phyloP scores from a whole-genome alignment of 306 rosid species.

The Dryas drummondii region DNA sequence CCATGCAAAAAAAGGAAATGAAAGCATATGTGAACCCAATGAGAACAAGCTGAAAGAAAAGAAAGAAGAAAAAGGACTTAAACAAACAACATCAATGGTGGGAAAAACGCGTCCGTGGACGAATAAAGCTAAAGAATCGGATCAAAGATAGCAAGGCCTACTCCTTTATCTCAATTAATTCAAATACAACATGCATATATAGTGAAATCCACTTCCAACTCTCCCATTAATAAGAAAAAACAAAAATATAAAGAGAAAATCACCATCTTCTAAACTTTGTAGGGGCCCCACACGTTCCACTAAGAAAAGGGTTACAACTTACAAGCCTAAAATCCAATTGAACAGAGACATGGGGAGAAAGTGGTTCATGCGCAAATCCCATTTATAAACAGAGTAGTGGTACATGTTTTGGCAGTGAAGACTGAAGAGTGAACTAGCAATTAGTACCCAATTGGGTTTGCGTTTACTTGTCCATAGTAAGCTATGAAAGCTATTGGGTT shows the following conservation, averaged over 20 bases:
- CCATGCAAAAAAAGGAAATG: constrained; percentile 15
- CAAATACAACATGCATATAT: constrained; percentile 5
- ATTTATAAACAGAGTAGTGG: constrained; percentile 36
- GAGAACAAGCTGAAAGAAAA: constrained; percentile 14
- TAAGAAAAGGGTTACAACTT: constrained; percentile 11
- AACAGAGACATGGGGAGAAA: neutral
- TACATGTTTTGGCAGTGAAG: constrained; percentile 6
- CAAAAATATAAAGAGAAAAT: no score
- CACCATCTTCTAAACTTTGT: no score
- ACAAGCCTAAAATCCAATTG: neutral
- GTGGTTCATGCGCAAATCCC: constrained; percentile 8
- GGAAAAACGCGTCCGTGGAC: constrained; percentile 22
- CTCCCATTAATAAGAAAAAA: no score
- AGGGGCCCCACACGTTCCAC: constrained; percentile 34
- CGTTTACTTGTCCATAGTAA: neutral
- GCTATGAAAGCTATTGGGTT: constrained; percentile 36
- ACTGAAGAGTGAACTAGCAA: constrained; percentile 10
- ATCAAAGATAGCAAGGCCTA: constrained; percentile 16
- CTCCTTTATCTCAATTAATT: neutral
- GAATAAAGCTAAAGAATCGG: constrained; percentile 43
- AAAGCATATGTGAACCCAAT: constrained; percentile 43
- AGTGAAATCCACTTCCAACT: constrained; percentile 25
- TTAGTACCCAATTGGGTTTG: neutral
- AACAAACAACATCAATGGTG: constrained; percentile 11
- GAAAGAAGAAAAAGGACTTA: constrained; percentile 8